Base-by-base conservation (phyloP, 2,329 filamentous ascomycete species). In the Curvularia verruculosa region DNA sequence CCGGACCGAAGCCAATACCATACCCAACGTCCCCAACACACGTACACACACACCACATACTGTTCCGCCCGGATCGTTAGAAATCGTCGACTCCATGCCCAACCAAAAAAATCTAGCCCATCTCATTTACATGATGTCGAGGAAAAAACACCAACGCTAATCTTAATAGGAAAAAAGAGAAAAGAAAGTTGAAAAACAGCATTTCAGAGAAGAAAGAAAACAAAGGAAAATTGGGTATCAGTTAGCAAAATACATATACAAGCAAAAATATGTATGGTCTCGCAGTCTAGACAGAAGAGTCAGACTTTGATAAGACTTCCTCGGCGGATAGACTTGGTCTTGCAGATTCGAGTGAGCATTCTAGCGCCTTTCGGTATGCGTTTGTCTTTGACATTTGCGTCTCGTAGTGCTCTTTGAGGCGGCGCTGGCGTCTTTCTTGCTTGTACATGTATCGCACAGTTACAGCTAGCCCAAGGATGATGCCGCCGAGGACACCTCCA, bases 401-500 rank as follows among this genome's bases (percentile, higher is more conserved):
- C 48, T 74, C 71, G 49, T 74, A 74, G 48, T 74, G 71, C 47
- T 75, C 70, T 53, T 74, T 75, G 8, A 75, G 57, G 23, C 56
- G 70, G 28, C 71, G 59, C 46, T 75, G 71, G 31, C 63, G 59
- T 56, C 67, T 69, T 41, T 75, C 73, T n/a, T 56, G 61, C 56
- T 67, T 68, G 47, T 65, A 52, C 53, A 73, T 58, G 69, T 68
- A 74, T 29, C 61, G 50, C 1, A 71, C 54, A 3, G 58, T 26
- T 18, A 43, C 59, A 21, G 61, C 7, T 5, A 72, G 29, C 15
- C 47, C 56, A 8, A 70, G 7, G 5, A 73, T 54, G 19, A 63
- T 60, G 6, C 61, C 49, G n/a, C 69, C 61, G n/a, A 72, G 61
- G 18, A 68, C 47, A 7, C 63, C 65, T 23, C 69, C 69, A 13